Conservation (phyloP, 2,329 filamentous ascomycete genomes). For the Cadophora sp. region DNA sequence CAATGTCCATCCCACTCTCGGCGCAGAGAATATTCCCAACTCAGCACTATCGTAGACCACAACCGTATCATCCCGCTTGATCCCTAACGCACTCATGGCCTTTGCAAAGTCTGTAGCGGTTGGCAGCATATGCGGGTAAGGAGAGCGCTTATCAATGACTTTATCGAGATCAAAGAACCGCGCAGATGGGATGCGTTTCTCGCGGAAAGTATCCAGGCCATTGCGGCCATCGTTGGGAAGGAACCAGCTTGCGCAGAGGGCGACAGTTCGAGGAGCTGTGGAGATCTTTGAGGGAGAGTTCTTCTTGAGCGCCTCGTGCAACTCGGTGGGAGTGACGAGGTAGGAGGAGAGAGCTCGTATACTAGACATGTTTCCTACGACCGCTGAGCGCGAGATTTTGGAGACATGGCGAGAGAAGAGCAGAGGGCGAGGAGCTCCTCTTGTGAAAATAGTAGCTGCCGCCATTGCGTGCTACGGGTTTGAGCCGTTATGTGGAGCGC, state of each 20-base stretch:
- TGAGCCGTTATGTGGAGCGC: constrained; percentile 32
- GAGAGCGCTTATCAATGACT: constrained; percentile 84
- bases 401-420: constrained; percentile 25
- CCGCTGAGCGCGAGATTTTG: constrained; percentile 27
- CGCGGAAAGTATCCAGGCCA: constrained; percentile 80
- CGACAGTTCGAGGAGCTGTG: constrained; percentile 82
- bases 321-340: constrained; percentile 83
- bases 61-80: constrained; percentile 84
- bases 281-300: constrained; percentile 82
- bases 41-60: constrained; percentile 95
- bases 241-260: constrained; percentile 95
- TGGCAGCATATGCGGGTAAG: constrained; percentile 97
- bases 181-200: constrained; percentile 84
- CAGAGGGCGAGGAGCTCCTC: constrained; percentile 28
- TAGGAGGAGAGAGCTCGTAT: constrained; percentile 74
- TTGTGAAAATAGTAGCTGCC: constrained; percentile 36
- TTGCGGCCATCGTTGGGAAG: constrained; percentile 88
- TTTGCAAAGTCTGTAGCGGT: constrained; percentile 79
- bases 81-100: constrained; percentile 88
- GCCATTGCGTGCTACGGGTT: constrained; percentile 39
- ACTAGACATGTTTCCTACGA: constrained; percentile 46
- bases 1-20: constrained; percentile 92
- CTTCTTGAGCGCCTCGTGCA: constrained; percentile 80
- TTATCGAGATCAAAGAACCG: constrained; percentile 97
- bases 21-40: constrained; percentile 91